phyloP scores from a whole-genome alignment of 2,329 filamentous ascomycete species.

The Colletotrichum melonis region DNA sequence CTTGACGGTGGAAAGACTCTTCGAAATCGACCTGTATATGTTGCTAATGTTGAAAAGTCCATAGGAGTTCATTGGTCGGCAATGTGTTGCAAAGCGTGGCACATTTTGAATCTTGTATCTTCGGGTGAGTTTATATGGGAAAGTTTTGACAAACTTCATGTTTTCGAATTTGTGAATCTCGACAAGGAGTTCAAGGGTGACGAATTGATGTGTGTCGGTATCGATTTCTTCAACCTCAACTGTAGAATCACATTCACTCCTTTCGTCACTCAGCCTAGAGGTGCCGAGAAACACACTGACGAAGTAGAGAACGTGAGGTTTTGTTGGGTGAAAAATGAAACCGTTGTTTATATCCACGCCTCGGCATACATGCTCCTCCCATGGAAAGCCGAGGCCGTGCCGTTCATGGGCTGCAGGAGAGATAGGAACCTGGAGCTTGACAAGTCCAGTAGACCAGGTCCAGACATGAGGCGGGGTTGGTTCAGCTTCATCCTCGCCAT shows the following conservation, averaged over 20 bases:
- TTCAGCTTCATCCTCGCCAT: neutral
- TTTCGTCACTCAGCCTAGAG: neutral
- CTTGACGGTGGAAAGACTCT: neutral
- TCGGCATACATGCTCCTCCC: neutral
- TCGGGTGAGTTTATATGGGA: neutral
- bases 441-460: constrained; percentile 10
- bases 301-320: neutral
- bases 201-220: too few relatives aligned
- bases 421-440: neutral
- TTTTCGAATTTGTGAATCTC: neutral
- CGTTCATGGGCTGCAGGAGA: too few relatives aligned
- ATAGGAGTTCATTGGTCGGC: neutral
- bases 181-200: neutral
- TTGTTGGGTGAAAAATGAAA: constrained; percentile 10
- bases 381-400: neutral
- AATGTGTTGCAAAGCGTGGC: neutral
- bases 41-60: neutral
- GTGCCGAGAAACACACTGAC: neutral
- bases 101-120: neutral
- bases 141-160: neutral
- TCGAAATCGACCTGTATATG: too few relatives aligned
- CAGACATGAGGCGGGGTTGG: neutral
- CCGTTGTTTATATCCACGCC: neutral
- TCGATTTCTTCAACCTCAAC: too few relatives aligned
- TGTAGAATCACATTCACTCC: neutral